A percentile compares a stretch with the other conserved stretches of the same genome.
These are phyloP conservation scores for Pseudonectria foliicola DNA, from an alignment of 2,329 filamentous ascomycete genomes.

Conservation along the genomic window DNA sequence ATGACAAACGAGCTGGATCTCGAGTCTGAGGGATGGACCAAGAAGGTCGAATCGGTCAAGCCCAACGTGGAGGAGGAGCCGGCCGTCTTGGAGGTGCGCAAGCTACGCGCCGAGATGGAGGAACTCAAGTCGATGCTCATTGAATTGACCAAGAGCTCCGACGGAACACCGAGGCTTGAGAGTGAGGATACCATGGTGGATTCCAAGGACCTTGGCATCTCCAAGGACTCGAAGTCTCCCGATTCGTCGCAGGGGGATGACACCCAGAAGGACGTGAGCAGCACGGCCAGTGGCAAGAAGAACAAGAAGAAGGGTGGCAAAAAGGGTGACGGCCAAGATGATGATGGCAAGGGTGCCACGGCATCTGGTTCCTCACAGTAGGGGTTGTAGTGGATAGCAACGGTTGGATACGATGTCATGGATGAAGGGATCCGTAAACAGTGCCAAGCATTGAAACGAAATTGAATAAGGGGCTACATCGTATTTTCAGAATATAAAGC, in stretches of 20 bases:
- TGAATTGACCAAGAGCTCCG: conserved; percentile 23
- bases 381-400: not conserved
- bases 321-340: conserved; percentile 16
- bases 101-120: conserved; percentile 51
- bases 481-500: not conserved
- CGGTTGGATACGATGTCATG: not conserved
- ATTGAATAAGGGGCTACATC: not conserved
- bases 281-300: conserved; percentile 13
- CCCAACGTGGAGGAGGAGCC: conserved; percentile 77
- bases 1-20: conserved; percentile 65
- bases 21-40: conserved; percentile 77
- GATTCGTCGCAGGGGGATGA: no score
- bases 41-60: conserved; percentile 66
- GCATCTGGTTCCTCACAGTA: conserved; percentile 9
- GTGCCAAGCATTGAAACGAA: not conserved
- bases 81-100: conserved; percentile 61
- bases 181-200: conserved; percentile 4
- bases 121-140: conserved; percentile 46
- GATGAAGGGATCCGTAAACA: not conserved
- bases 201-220: not conserved
- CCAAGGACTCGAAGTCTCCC: not conserved
- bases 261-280: conserved; percentile 1
- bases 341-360: conserved; percentile 4
- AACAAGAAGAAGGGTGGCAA: conserved; percentile 22
- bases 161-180: not conserved